phyloP scores from a whole-genome alignment of 768 basidiomycete species.

The Collybia sordida region DNA sequence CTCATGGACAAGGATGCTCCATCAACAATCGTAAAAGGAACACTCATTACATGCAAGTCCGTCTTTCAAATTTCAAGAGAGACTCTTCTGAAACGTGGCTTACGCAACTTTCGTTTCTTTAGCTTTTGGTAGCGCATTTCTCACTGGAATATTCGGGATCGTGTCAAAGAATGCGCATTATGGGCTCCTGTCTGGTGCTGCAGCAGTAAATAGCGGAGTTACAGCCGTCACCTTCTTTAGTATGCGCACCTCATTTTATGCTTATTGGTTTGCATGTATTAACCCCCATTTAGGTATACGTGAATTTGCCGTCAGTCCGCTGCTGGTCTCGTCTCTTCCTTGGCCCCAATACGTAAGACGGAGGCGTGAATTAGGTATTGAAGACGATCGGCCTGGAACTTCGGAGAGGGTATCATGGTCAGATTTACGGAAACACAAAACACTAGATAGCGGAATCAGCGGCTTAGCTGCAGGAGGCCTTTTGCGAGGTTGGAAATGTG shows the following conservation, averaged over 20 bases:
- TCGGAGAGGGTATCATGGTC: conserved; percentile 36
- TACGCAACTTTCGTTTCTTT: conserved; percentile 11
- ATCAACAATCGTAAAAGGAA: conserved; percentile 54
- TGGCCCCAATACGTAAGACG: conserved; percentile 49
- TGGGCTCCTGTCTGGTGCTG: conserved; percentile 50
- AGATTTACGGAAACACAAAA: conserved; percentile 55
- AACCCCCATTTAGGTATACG: conserved; percentile 52
- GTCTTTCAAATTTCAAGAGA: conserved; percentile 36
- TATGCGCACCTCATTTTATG: conserved; percentile 32
- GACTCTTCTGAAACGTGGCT: conserved; percentile 21
- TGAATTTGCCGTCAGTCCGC: conserved; percentile 74
- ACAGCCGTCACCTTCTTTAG: conserved; percentile 79
- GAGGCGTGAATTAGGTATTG: conserved; percentile 27
- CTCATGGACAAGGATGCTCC: conserved; percentile 29
- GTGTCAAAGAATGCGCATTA: conserved; percentile 46
- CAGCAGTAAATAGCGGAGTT: conserved; percentile 71
- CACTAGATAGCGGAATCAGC: conserved; percentile 73
- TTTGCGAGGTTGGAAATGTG: conserved; percentile 57
- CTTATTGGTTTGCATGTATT: conserved; percentile 1
- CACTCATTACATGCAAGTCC: conserved; percentile 79
- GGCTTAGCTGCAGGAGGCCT: conserved; percentile 69
- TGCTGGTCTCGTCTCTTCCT: conserved; percentile 44
- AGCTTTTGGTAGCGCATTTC: conserved; percentile 61
- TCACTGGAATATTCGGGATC: conserved; percentile 44
- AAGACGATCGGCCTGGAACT: conserved; percentile 8